Evolutionary conservation across 306 rosid genomes (phyloP).

Genomic region (Acmispon strigosus): DNA sequence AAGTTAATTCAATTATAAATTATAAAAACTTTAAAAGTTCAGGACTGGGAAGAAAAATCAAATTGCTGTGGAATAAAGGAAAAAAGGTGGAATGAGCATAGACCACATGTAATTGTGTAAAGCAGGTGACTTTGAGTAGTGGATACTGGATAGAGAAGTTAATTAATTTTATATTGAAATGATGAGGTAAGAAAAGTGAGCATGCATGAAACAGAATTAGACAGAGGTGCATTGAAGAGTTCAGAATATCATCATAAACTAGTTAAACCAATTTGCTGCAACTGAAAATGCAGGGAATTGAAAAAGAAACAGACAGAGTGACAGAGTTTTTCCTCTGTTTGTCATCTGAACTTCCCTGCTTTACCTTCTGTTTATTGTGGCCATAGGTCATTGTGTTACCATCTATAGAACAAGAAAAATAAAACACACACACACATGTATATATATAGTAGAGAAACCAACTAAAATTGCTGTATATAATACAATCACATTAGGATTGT

Average conservation of each 20-base stretch:
- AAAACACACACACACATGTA: not conserved
- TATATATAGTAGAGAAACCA: not conserved
- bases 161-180: not conserved
- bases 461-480: not conserved
- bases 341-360: constrained; percentile 15
- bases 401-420: too few species aligned
- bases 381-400: too few species aligned
- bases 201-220: too few species aligned
- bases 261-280: constrained; percentile 10
- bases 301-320: not conserved
- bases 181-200: not conserved
- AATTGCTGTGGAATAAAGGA: constrained; percentile 14
- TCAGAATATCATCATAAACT: not conserved
- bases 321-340: not conserved
- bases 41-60: not conserved
- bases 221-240: too few species aligned
- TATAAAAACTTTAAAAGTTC: not conserved
- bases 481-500: not conserved
- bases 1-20: not conserved
- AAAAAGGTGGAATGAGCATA: not conserved
- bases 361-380: constrained; percentile 8
- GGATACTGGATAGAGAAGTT: not conserved
- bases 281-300: not conserved
- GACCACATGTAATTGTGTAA: not conserved
- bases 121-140: not conserved